A percentile compares a stretch with the other conserved stretches of the same genome.
These are phyloP conservation scores for Termitomyces sp. DNA, from an alignment of 768 basidiomycete genomes.

Conservation along the genomic window DNA sequence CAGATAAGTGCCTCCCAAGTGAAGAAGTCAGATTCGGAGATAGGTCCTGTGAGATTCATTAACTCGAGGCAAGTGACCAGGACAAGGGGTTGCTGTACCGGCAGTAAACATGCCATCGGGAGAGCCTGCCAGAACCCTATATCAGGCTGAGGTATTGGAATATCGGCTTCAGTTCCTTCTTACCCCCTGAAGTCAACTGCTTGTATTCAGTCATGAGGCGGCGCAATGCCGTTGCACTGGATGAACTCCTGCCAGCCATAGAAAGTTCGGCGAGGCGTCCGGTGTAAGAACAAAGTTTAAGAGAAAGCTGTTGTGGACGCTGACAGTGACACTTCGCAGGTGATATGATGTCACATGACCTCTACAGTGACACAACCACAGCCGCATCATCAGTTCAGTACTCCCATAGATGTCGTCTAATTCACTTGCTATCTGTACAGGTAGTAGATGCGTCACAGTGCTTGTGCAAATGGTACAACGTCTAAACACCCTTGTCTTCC, in stretches of 20 bases:
- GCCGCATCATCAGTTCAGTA: background rate
- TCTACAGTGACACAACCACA: background rate
- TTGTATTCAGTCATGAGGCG: constrained; percentile 94
- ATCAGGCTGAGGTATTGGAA: constrained; percentile 11
- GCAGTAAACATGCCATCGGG: constrained; percentile 98
- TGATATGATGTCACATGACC: constrained; percentile 5
- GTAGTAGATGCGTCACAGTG: background rate
- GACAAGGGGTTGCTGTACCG: constrained; percentile 36
- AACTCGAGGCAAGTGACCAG: background rate
- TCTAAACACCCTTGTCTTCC: constrained; percentile 5
- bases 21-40: constrained; percentile 92
- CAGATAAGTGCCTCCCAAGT: constrained; percentile 94
- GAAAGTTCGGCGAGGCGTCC: background rate
- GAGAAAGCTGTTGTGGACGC: background rate
- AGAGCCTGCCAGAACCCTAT: constrained; percentile 48
- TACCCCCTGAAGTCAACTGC: constrained; percentile 78
- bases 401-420: background rate
- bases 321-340: background rate
- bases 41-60: constrained; percentile 55
- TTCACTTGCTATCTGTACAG: background rate
- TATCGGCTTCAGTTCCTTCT: constrained; percentile 14
- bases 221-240: constrained; percentile 71
- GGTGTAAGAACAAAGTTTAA: background rate
- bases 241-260: constrained; percentile 56
- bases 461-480: constrained; percentile 1